A percentile compares a stretch with the other conserved stretches of the same genome.
These are phyloP conservation scores for Lavandula angustifolia DNA, from an alignment of 257 asterid species.

Conservation along the genomic window DNA sequence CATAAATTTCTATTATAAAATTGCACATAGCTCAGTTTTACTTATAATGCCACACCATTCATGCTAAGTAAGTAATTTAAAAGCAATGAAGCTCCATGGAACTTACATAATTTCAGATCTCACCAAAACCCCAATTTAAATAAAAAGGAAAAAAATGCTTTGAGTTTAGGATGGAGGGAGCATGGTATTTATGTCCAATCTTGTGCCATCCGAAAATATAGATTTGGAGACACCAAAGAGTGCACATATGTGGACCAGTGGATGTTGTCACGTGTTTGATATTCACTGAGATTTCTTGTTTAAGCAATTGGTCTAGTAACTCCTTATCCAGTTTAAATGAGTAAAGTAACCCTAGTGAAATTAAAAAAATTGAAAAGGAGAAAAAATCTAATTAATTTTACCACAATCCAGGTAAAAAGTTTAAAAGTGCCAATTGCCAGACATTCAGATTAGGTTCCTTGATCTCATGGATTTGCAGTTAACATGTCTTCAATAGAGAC, in stretches of 20 bases:
- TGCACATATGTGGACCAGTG: neutral
- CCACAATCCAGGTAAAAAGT: neutral
- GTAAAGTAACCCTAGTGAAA: neutral
- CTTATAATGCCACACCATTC: neutral
- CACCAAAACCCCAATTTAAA: neutral
- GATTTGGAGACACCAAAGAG: no score
- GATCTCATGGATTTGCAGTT: conserved; percentile 3
- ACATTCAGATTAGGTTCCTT: neutral
- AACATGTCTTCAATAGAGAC: conserved; percentile 5
- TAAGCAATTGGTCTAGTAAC: neutral
- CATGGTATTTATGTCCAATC: neutral
- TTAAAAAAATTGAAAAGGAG: neutral
- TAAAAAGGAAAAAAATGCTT: no score
- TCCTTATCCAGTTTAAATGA: conserved; percentile 3
- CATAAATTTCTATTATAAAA: neutral
- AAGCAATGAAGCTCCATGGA: neutral
- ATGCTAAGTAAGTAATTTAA: neutral
- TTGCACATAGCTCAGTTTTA: neutral
- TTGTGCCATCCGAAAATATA: neutral
- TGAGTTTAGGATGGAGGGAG: neutral
- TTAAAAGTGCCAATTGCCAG: neutral
- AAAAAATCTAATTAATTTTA: neutral
- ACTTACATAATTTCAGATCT: neutral
- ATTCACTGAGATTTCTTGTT: conserved; percentile 10
- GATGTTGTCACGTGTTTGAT: neutral